phyloP scores from a whole-genome alignment of 2,329 filamentous ascomycete genomes.

The Endothia cerciana region DNA sequence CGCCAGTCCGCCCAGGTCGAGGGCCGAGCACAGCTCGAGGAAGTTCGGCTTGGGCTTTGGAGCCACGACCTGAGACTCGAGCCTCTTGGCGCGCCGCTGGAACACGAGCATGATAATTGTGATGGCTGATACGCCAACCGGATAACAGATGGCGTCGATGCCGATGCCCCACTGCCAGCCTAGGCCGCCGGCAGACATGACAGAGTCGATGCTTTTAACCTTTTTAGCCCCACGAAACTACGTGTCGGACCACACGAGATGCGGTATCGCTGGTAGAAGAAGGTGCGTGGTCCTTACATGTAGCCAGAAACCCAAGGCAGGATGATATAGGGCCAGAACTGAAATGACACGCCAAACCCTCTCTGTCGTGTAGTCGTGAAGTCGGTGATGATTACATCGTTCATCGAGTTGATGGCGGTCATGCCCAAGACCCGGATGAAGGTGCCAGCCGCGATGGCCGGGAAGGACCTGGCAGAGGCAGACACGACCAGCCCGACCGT shows the following conservation, averaged over 20 bases:
- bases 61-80: conserved; percentile 41
- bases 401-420: conserved; percentile 62
- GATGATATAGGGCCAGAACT: conserved; percentile 6
- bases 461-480: conserved; percentile 56
- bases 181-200: conserved; percentile 39
- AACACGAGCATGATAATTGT: conserved; percentile 53
- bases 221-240: no score
- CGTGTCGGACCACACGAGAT: no score
- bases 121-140: conserved; percentile 53
- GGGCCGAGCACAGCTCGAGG: conserved; percentile 42
- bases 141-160: conserved; percentile 59
- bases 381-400: conserved; percentile 67
- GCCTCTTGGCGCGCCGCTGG: conserved; percentile 51
- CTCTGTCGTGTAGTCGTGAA: conserved; percentile 56
- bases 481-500: conserved; percentile 61
- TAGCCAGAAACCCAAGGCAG: background rate
- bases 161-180: conserved; percentile 62
- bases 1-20: conserved; percentile 47
- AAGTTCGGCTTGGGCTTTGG: conserved; percentile 35
- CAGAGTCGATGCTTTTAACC: conserved; percentile 42
- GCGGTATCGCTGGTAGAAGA: no score
- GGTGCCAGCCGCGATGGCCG: conserved; percentile 55
- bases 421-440: conserved; percentile 64
- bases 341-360: conserved; percentile 54
- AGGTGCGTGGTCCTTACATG: no score